Base-by-base conservation (phyloP, 1,139 yeast genomes). In the Geotrichum phurueaensis region DNA sequence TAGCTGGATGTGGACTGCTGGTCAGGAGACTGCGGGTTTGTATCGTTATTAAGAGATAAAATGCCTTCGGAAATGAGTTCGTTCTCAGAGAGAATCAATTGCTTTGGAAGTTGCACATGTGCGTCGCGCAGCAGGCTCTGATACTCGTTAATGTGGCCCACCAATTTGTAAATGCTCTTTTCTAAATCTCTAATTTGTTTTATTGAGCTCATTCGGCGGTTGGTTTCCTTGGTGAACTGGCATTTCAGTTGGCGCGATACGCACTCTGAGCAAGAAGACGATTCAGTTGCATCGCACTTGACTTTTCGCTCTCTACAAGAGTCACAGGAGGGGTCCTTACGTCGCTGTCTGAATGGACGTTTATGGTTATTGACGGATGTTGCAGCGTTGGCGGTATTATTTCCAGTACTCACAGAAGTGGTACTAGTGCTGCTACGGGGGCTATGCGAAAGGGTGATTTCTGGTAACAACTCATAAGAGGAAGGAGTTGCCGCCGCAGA, bases 221-320 rank as follows among this genome's bases (percentile, higher is more conserved):
- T 67, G 1, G 68, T 64, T n/a, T 67, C 69, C 53, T 68, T 69
- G 48, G 72, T 70, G 64, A 71, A 71, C 60, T 67, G 71, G 64
- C 73, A 71, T 56, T 68, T 69, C 53, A 70, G 67, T 51, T 66
- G 68, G 18, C 73, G 66, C 9, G 70, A 62, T 7, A 66, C 61
- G 60, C 73, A 71, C 56, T 70, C 73, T 3, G 73, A 67, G 62
- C 73, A 71, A 10, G 73, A 66, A 2, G 68, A 53, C 12, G 68
- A 60, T 51, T 69, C 73, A 3, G 72, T 67, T 5, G 73, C 72
- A 57, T 71, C 73, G 64, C 73, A 71, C 59, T 71, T 71, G 55
- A 71, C 73, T 60, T 71, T 71, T n/a, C 73, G 67, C 53, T 70
- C 73, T 20, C 73, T 66, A 56, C 73, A 71, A 22, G 73, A 71